Conservation (phyloP, 2,329 filamentous ascomycete species). For the Apiospora koreana region DNA sequence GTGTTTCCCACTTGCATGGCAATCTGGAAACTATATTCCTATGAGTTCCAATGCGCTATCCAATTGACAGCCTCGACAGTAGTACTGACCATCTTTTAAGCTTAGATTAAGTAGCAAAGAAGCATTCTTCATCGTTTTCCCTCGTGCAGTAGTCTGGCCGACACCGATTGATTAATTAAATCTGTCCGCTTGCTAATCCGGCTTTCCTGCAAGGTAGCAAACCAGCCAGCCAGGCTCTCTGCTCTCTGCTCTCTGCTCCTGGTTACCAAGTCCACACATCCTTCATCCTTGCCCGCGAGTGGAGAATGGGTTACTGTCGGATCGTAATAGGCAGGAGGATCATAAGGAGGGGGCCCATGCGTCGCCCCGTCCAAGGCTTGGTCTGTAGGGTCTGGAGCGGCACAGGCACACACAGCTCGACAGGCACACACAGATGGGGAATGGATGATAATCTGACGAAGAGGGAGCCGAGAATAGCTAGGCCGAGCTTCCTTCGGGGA, state of each 20-base stretch:
- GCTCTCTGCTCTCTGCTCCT: background rate
- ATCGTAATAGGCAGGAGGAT: conserved; percentile 1
- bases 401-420: background rate
- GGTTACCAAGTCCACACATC: background rate
- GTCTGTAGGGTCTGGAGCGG: background rate
- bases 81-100: background rate
- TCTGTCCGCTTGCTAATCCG: background rate
- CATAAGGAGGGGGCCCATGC: background rate
- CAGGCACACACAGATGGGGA: background rate
- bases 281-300: background rate
- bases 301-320: background rate
- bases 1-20: background rate
- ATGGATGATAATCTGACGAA: background rate
- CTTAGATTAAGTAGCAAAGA: background rate
- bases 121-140: background rate
- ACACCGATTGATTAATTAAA: background rate
- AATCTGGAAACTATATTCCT: background rate
- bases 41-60: background rate
- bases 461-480: background rate
- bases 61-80: background rate
- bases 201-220: background rate
- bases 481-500: background rate
- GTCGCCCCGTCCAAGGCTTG: background rate
- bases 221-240: too few species aligned
- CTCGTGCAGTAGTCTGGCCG: background rate